phyloP scores from a whole-genome alignment of 305 asterid species.

The Lippia alba region DNA sequence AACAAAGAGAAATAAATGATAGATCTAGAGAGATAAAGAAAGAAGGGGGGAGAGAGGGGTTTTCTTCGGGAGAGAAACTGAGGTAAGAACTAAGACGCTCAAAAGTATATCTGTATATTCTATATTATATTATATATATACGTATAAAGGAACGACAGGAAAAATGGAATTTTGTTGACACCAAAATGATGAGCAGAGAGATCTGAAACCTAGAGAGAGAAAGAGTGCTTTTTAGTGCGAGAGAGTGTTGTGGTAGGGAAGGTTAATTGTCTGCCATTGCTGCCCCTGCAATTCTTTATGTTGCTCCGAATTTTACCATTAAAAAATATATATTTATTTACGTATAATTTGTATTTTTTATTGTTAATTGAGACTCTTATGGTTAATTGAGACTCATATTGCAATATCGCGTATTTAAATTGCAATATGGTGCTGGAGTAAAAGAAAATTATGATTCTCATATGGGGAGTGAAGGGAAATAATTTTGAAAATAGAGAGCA shows the following conservation, averaged over 20 bases:
- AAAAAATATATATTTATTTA: too few species aligned
- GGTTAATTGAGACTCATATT: too few species aligned
- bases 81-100: neutral
- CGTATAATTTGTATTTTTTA: neutral
- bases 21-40: slow-evolving; percentile 38
- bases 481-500: too few species aligned
- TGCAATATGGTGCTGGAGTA: too few species aligned
- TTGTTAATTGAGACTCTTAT: neutral
- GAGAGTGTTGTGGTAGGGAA: slow-evolving; percentile 21
- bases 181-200: slow-evolving; percentile 34
- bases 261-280: slow-evolving; percentile 35
- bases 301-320: neutral
- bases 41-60: slow-evolving; percentile 26
- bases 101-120: too few species aligned
- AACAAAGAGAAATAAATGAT: slow-evolving; percentile 22
- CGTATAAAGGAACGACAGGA: neutral
- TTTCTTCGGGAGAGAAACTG: slow-evolving; percentile 35
- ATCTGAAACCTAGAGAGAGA: slow-evolving; percentile 13
- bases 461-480: too few species aligned
- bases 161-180: slow-evolving; percentile 33
- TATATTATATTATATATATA: slow-evolving; percentile 11
- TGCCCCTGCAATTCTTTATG: slow-evolving; percentile 31
- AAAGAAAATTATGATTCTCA: too few species aligned
- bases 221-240: slow-evolving; percentile 23
- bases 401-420: too few species aligned